Conservation (phyloP, 2,329 filamentous ascomycete genomes). For the Sporothrix dimorphospora region DNA sequence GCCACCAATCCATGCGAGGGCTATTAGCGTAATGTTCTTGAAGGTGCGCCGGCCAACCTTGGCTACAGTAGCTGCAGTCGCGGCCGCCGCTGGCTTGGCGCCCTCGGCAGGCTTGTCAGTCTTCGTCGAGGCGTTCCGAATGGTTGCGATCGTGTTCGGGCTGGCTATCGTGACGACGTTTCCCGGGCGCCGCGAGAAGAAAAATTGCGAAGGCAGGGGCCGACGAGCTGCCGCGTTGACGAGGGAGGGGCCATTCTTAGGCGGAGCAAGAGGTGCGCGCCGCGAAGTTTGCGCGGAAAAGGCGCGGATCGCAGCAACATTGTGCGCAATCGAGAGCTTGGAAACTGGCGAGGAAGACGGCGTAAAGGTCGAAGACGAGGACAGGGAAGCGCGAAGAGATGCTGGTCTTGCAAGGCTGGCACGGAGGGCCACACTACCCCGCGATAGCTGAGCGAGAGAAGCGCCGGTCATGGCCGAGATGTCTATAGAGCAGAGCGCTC, state of each 20-base stretch:
- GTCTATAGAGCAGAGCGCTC: neutral
- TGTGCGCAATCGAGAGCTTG: neutral
- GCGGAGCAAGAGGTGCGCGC: neutral
- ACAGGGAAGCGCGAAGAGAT: neutral
- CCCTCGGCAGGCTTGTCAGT: constrained; percentile 10
- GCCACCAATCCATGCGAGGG: constrained; percentile 73
- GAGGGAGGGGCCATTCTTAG: neutral
- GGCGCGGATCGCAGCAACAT: neutral
- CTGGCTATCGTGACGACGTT: neutral
- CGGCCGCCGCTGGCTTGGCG: neutral
- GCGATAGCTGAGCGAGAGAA: constrained; percentile 19
- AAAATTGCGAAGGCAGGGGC: constrained; percentile 16
- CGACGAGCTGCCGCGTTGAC: neutral
- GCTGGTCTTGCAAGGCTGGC: neutral
- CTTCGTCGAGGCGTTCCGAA: constrained; percentile 27
- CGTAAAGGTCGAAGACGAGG: neutral
- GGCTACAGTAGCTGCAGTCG: neutral
- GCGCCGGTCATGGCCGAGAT: constrained; percentile 26
- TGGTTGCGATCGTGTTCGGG: neutral
- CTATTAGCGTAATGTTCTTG: constrained; percentile 63
- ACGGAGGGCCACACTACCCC: constrained; percentile 14
- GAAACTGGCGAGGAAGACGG: neutral
- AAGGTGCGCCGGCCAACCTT: constrained; percentile 40
- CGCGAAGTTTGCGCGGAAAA: constrained; percentile 21
- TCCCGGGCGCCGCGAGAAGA: constrained; percentile 21